Evolutionary conservation across 768 basidiomycete genomes (phyloP).

Genomic region (Pilatotrama ljubarskyi): DNA sequence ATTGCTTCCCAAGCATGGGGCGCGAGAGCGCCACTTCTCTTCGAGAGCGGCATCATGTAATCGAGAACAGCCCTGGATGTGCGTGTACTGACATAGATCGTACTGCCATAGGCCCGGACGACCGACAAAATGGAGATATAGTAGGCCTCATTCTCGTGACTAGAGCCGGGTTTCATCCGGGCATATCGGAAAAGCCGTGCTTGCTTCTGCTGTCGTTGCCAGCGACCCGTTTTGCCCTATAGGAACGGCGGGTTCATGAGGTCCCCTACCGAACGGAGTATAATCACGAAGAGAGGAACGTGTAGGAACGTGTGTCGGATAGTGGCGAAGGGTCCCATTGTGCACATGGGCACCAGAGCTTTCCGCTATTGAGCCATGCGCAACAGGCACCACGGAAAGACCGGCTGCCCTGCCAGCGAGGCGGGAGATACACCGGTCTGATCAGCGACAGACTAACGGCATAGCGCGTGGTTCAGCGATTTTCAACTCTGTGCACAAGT

Average conservation of each 20-base stretch:
- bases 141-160: too few relatives aligned
- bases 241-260: not conserved
- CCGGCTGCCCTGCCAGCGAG: not conserved
- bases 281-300: not conserved
- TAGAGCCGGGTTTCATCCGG: not conserved
- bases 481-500: too few relatives aligned
- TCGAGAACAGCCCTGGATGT: not conserved
- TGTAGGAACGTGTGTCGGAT: not conserved
- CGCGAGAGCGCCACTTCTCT: not conserved
- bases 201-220: not conserved
- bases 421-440: not conserved
- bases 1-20: not conserved
- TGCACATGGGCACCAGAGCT: too few relatives aligned
- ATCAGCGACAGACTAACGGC: not conserved
- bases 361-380: not conserved
- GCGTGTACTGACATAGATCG: not conserved
- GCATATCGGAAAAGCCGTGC: not conserved
- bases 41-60: too few relatives aligned
- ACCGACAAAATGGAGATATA: too few relatives aligned
- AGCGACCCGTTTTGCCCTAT: not conserved
- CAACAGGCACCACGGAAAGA: not conserved
- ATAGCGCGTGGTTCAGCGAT: too few relatives aligned
- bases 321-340: not conserved
- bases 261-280: not conserved
- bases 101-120: slow-evolving; percentile 3